Evolutionary conservation across 257 asterid species (phyloP).

Genomic region (Henckelia pumila): DNA sequence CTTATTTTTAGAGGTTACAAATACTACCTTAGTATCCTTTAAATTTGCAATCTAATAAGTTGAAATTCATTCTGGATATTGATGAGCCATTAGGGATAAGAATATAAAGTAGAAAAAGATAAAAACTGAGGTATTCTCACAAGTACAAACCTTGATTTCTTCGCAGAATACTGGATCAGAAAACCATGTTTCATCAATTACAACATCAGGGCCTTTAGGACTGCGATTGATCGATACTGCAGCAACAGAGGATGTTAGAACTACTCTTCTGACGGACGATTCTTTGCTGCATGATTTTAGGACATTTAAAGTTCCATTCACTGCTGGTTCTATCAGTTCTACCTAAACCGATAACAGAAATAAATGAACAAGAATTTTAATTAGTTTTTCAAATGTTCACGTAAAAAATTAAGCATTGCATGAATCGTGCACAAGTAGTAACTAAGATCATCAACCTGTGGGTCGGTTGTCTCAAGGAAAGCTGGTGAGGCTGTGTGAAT

Average conservation of each 20-base stretch:
- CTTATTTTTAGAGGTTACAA: too few relatives aligned
- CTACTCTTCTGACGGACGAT: conserved; percentile 37
- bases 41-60: background rate
- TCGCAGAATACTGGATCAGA: conserved; percentile 38
- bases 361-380: background rate
- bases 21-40: too few relatives aligned
- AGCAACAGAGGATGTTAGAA: conserved; percentile 41
- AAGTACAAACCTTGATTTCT: conserved; percentile 37
- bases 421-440: too few relatives aligned
- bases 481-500: conserved; percentile 53
- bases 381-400: background rate
- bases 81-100: background rate
- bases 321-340: conserved; percentile 47
- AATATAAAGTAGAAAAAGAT: too few relatives aligned
- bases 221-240: conserved; percentile 28
- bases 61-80: too few relatives aligned
- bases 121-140: background rate
- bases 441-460: conserved; percentile 25
- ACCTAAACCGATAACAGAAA: conserved; percentile 23
- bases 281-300: conserved; percentile 39
- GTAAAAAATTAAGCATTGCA: too few relatives aligned
- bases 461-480: conserved; percentile 16
- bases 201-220: conserved; percentile 28
- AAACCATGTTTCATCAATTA: conserved; percentile 52
- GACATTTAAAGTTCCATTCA: conserved; percentile 49